phyloP scores from a whole-genome alignment of 1,284 basidiomycete genomes.

The Cutaneotrichosporon curvatum region DNA sequence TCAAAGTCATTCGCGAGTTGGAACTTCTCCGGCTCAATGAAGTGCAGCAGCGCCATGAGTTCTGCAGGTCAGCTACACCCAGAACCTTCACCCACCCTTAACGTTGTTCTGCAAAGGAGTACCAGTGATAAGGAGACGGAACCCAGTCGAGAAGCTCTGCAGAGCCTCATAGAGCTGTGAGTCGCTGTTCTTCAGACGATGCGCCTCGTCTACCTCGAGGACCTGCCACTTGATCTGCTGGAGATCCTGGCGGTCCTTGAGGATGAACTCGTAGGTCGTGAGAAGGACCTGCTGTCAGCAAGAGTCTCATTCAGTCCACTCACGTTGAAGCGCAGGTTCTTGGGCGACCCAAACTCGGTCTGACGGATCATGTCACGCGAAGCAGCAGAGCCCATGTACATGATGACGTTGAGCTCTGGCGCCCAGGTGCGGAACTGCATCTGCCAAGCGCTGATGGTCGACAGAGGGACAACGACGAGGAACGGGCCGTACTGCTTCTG shows the following conservation, averaged over 20 bases:
- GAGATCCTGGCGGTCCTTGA: conserved; percentile 84
- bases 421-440: conserved; percentile 92
- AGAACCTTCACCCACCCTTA: conserved; percentile 58
- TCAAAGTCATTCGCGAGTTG: conserved; percentile 92
- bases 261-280: conserved; percentile 94
- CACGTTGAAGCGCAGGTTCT: conserved; percentile 79
- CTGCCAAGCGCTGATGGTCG: conserved; percentile 98
- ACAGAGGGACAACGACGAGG: conserved; percentile 94
- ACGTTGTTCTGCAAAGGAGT: conserved; percentile 99
- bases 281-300: conserved; percentile 57
- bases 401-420: conserved; percentile 92
- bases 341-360: conserved; percentile 79
- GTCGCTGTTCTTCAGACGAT: conserved; percentile 96
- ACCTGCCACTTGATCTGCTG: conserved; percentile 96
- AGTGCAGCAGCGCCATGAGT: conserved; percentile 93
- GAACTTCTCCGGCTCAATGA: conserved; percentile 94
- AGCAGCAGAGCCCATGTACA: conserved; percentile 85
- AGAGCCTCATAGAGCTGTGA: conserved; percentile 95
- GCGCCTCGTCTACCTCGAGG: conserved; percentile 95
- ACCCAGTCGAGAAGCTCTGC: conserved; percentile 77
- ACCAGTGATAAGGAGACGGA: conserved; percentile 93
- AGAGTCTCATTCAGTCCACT: no score
- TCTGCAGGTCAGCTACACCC: conserved; percentile 52
- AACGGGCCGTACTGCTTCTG: conserved; percentile 93
- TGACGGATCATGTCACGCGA: conserved; percentile 86